phyloP scores from a whole-genome alignment of 345 rosid genomes.

The Kandelia obovata region DNA sequence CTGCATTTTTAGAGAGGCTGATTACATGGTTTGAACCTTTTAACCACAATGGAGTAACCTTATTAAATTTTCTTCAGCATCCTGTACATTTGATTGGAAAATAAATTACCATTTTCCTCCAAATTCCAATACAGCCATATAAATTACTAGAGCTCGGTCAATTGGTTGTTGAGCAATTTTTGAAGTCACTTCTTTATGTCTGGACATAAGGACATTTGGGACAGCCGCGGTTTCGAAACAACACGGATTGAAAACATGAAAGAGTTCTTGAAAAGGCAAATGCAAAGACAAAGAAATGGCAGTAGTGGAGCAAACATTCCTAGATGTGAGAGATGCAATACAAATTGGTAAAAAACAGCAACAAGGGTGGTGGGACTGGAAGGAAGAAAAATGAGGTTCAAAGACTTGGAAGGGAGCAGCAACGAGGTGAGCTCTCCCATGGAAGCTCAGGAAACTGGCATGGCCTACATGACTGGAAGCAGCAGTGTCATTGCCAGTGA shows the following conservation, averaged over 20 bases:
- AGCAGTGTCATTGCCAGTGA: conserved; percentile 25
- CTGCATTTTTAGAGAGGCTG: no score
- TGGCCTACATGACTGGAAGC: conserved; percentile 35
- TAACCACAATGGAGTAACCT: no score
- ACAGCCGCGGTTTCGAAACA: conserved; percentile 21
- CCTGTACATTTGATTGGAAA: neutral
- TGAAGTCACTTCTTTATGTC: neutral
- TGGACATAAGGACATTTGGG: conserved; percentile 30
- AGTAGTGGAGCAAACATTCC: neutral
- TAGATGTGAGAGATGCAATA: neutral
- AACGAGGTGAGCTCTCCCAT: conserved; percentile 27
- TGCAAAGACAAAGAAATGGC: conserved; percentile 1
- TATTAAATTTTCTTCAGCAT: no score
- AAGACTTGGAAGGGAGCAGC: neutral
- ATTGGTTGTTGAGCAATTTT: no score
- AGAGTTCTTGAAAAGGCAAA: conserved; percentile 17
- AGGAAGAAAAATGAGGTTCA: neutral
- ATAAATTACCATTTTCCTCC: neutral
- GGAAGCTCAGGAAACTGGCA: conserved; percentile 41
- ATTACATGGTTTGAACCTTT: no score
- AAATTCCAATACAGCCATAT: no score
- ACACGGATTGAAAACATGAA: conserved; percentile 18
- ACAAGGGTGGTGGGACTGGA: neutral
- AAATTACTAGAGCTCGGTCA: no score
- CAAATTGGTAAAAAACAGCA: neutral